Evolutionary conservation across 2,329 filamentous ascomycete genomes (phyloP).

Genomic region (Ramularia endophylla): DNA sequence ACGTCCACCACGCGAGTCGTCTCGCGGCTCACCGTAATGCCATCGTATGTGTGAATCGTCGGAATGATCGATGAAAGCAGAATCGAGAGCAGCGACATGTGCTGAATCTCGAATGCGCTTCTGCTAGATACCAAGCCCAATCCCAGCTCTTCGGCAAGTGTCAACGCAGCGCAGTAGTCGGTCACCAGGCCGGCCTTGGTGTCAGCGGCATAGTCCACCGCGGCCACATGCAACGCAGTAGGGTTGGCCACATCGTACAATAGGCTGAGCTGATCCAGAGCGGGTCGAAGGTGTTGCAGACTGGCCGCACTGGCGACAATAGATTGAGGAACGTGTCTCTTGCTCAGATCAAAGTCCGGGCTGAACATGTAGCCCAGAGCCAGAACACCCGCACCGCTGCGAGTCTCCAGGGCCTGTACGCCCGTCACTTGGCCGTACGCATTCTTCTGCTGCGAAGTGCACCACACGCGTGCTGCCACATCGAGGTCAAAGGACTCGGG

Average conservation of each 20-base stretch:
- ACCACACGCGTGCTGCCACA: conserved; percentile 73
- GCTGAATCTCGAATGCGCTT: conserved; percentile 86
- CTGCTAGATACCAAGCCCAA: conserved; percentile 78
- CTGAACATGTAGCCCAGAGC: conserved; percentile 97
- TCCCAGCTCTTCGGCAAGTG: conserved; percentile 82
- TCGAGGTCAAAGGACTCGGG: conserved; percentile 91
- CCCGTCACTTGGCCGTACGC: conserved; percentile 73
- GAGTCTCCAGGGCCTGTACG: conserved; percentile 76
- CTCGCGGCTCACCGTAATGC: conserved; percentile 74
- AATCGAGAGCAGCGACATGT: conserved; percentile 88
- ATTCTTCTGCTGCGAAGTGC: conserved; percentile 63
- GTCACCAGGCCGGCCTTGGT: conserved; percentile 67
- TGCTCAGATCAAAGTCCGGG: conserved; percentile 87
- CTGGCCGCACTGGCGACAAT: conserved; percentile 82
- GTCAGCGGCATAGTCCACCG: conserved; percentile 69
- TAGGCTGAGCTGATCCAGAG: conserved; percentile 84
- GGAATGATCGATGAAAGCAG: conserved; percentile 71
- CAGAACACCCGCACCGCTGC: conserved; percentile 81
- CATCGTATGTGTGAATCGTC: conserved; percentile 73
- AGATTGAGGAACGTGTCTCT: conserved; percentile 85
- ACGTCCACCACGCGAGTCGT: conserved; percentile 76
- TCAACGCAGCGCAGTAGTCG: conserved; percentile 77
- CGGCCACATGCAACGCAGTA: conserved; percentile 86
- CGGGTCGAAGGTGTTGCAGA: conserved; percentile 70
- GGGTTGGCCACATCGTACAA: conserved; percentile 90